phyloP scores from a whole-genome alignment of 2,329 filamentous ascomycete species.

The Neodidymelliopsis sp. region DNA sequence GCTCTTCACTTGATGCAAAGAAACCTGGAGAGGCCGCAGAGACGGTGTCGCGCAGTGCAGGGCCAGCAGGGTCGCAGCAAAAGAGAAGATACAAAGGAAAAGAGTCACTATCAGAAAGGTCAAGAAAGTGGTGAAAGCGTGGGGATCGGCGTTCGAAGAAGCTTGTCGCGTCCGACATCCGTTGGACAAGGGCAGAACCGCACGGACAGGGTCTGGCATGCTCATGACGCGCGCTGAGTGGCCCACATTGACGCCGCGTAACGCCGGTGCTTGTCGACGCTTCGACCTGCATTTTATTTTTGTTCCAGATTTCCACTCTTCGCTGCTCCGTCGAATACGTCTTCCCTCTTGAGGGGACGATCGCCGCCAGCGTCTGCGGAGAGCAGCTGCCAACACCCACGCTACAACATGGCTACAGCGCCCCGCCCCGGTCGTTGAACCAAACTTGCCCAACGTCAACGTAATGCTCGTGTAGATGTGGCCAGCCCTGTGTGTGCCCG shows the following conservation, averaged over 20 bases:
- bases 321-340: slow-evolving; percentile 7
- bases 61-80: slow-evolving; percentile 9
- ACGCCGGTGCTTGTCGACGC: slow-evolving; percentile 17
- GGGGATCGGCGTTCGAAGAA: slow-evolving; percentile 17
- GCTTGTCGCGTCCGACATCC: slow-evolving; percentile 18
- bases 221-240: slow-evolving; percentile 11
- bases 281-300: slow-evolving; percentile 12
- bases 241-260: slow-evolving; percentile 19
- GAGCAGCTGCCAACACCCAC: slow-evolving; percentile 10
- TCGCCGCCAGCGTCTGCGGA: slow-evolving; percentile 20
- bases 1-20: not conserved
- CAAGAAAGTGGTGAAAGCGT: not conserved
- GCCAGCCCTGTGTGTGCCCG: too few relatives aligned
- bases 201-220: slow-evolving; percentile 18
- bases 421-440: slow-evolving; percentile 6
- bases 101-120: not conserved
- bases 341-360: slow-evolving; percentile 18
- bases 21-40: not conserved
- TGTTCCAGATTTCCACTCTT: slow-evolving; percentile 9
- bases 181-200: slow-evolving; percentile 11
- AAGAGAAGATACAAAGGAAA: slow-evolving; percentile 1
- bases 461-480: slow-evolving; percentile 4
- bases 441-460: slow-evolving; percentile 3
- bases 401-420: slow-evolving; percentile 18
- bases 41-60: not conserved